phyloP scores from a whole-genome alignment of 106 monocot species.

The Dendrobium nobile region DNA sequence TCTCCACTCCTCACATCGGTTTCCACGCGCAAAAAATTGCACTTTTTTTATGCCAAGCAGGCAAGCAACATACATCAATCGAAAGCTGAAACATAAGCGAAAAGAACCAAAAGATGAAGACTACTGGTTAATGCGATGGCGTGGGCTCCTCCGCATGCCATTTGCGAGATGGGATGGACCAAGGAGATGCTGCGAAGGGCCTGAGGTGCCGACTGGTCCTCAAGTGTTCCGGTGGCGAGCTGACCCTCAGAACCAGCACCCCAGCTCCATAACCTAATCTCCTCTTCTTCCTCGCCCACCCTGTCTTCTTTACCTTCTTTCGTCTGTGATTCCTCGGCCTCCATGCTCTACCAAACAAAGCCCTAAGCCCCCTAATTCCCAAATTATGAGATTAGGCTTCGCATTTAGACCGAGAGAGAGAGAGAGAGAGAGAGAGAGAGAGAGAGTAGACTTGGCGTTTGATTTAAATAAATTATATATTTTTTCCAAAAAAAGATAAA shows the following conservation, averaged over 20 bases:
- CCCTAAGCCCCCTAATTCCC: background rate
- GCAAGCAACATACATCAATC: no score
- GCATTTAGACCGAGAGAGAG: no score
- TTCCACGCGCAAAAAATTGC: background rate
- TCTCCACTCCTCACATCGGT: background rate
- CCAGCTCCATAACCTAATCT: slow-evolving; percentile 54
- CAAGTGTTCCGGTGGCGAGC: slow-evolving; percentile 39
- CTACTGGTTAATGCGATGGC: slow-evolving; percentile 64
- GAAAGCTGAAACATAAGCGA: background rate
- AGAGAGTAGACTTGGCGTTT: no score
- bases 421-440: no score
- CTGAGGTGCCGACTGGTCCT: slow-evolving; percentile 49
- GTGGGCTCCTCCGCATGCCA: slow-evolving; percentile 86
- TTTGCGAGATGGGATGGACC: slow-evolving; percentile 21
- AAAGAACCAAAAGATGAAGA: background rate
- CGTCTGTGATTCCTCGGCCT: background rate
- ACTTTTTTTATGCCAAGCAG: background rate
- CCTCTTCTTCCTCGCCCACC: slow-evolving; percentile 6
- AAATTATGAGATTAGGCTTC: background rate
- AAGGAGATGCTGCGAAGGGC: slow-evolving; percentile 19
- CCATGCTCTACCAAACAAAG: background rate
- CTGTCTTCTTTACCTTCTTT: background rate
- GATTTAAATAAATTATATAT: no score
- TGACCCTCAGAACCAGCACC: slow-evolving; percentile 88
- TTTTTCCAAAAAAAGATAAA: no score